Evolutionary conservation across 2,329 filamentous ascomycete species (phyloP).

Genomic region (Pseudocercospora fuligena): DNA sequence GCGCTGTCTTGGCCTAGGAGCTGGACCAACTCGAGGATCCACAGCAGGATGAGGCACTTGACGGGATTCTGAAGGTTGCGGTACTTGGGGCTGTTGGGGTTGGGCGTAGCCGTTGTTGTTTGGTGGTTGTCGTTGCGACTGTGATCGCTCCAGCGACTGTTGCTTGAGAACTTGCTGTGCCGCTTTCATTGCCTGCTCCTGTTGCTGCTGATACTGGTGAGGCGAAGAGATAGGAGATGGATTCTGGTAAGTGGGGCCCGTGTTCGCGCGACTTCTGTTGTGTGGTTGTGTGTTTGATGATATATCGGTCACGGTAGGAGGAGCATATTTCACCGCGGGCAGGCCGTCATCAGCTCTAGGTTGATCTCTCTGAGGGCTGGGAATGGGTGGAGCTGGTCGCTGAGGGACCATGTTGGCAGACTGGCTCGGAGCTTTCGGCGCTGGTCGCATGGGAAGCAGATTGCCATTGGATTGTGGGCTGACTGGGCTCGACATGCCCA

Average conservation of each 20-base stretch:
- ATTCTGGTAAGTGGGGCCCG: constrained; percentile 48
- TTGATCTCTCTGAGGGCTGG: constrained; percentile 49
- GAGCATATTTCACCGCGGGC: constrained; percentile 49
- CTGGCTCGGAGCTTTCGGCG: constrained; percentile 74
- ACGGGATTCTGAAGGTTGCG: constrained; percentile 26
- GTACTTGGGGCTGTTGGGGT: constrained; percentile 56
- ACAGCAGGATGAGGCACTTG: constrained; percentile 45
- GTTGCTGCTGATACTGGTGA: constrained; percentile 69
- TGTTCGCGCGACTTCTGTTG: constrained; percentile 51
- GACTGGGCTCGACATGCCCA: constrained; percentile 51
- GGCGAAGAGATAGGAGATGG: constrained; percentile 54
- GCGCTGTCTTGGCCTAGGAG: constrained; percentile 74
- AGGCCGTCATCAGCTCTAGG: constrained; percentile 44
- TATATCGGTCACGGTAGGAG: constrained; percentile 47
- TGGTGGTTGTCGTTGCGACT: constrained; percentile 67
- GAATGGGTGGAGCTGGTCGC: constrained; percentile 46
- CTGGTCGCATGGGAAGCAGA: constrained; percentile 76
- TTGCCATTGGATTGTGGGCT: constrained; percentile 52
- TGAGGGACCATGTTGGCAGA: constrained; percentile 53
- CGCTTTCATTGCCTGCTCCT: constrained; percentile 80
- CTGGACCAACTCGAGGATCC: constrained; percentile 56
- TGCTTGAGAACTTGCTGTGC: constrained; percentile 75
- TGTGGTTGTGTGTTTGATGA: constrained; percentile 40
- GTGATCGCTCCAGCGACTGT: constrained; percentile 66
- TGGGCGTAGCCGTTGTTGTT: constrained; percentile 31